Evolutionary conservation across 169 alveolate genomes (phyloP).

Genomic region (Plasmodium coatneyi): DNA sequence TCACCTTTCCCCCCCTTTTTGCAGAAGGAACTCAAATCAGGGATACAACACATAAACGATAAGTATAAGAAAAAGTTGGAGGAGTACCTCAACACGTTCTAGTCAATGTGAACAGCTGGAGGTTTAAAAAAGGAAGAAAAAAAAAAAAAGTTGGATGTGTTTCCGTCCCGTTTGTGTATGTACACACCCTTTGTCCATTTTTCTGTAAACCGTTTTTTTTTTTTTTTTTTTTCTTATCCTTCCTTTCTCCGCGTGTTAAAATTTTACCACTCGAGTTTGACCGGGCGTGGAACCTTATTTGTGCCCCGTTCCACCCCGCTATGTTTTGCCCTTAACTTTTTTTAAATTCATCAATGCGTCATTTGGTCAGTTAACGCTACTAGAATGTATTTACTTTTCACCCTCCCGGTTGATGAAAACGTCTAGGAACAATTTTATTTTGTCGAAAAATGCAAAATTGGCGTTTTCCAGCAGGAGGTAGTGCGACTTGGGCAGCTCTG

Average conservation of each 20-base stretch:
- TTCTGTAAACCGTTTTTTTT: background rate
- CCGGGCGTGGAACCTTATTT: background rate
- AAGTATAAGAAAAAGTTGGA: conserved; percentile 41
- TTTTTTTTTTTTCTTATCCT: background rate
- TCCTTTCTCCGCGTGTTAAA: background rate
- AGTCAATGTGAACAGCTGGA: background rate
- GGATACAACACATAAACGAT: conserved; percentile 58
- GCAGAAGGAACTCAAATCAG: conserved; percentile 56
- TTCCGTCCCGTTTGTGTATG: background rate
- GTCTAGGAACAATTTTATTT: conserved; percentile 14
- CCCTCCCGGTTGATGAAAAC: conserved; percentile 4
- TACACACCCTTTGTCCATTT: background rate
- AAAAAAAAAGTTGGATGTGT: background rate
- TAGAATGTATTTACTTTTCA: background rate
- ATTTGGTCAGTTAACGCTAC: background rate
- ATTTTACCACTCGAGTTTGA: background rate
- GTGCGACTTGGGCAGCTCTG: conserved; percentile 2
- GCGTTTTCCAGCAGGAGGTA: conserved; percentile 46
- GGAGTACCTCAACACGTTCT: conserved; percentile 33
- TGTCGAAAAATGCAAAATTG: conserved; percentile 31
- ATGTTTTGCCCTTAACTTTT: background rate
- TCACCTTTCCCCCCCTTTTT: background rate
- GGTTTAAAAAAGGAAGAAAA: background rate
- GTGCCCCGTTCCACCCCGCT: background rate
- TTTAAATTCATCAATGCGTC: background rate